A percentile compares a stretch with the other conserved stretches of the same genome.
phyloP scores from a whole-genome alignment of 2,329 filamentous ascomycete genomes.

The Clonostachys byssicola region DNA sequence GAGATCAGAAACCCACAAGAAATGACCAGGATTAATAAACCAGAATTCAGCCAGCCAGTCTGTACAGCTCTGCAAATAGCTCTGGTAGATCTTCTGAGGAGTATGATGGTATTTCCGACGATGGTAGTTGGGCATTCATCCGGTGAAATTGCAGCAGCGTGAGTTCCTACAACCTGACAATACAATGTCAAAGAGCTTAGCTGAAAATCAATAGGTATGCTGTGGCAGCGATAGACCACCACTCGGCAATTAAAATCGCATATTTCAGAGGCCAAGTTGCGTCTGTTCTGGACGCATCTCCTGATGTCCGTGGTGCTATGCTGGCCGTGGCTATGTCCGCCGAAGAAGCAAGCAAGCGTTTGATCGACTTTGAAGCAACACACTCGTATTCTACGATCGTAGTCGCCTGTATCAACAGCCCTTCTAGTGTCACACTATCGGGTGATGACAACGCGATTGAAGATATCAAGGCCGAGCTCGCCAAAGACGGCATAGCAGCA shows the following conservation, averaged over 20 bases:
- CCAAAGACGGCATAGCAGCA: constrained; percentile 15
- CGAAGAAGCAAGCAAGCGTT: not conserved
- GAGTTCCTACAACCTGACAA: constrained; percentile 15
- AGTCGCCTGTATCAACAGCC: constrained; percentile 32
- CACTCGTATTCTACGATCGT: too few species aligned
- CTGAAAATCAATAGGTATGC: too few species aligned
- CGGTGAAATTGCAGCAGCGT: constrained; percentile 34
- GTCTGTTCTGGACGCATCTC: too few species aligned
- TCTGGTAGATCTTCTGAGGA: constrained; percentile 26
- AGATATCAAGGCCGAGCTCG: constrained; percentile 1
- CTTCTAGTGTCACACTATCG: constrained; percentile 24
- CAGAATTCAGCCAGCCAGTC: constrained; percentile 23
- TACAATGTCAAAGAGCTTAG: too few species aligned
- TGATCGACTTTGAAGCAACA: too few species aligned
- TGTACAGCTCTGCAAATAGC: constrained; percentile 4
- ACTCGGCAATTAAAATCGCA: too few species aligned
- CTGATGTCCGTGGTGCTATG: too few species aligned
- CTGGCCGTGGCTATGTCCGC: not conserved
- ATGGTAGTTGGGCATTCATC: constrained; percentile 29
- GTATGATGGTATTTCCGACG: constrained; percentile 16
- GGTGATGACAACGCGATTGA: constrained; percentile 13
- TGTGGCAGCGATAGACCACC: too few species aligned
- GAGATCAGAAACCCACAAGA: constrained; percentile 22
- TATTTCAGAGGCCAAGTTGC: too few species aligned
- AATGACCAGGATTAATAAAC: constrained; percentile 15